A percentile compares a stretch with the other conserved stretches of the same genome.
phyloP scores from a whole-genome alignment of 1,139 yeast genomes.

The Yamadazyma membranifaciens region DNA sequence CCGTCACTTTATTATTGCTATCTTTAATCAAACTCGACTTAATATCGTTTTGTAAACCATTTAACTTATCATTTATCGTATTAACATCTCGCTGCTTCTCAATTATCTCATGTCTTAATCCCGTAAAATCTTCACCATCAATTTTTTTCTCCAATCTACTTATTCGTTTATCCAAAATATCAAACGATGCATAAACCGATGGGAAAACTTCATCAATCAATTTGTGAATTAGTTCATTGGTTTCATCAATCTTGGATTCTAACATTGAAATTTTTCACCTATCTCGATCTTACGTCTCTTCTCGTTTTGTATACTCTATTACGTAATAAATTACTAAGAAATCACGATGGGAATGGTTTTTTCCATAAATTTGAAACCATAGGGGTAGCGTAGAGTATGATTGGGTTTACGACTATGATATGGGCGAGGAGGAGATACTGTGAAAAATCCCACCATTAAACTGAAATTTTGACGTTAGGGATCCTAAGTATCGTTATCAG shows the following conservation, averaged over 20 bases:
- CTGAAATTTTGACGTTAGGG: no score
- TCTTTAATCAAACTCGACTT: no score
- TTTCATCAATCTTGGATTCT: slow-evolving; percentile 15
- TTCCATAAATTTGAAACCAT: no score
- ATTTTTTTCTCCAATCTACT: slow-evolving; percentile 10
- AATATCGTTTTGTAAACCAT: background rate
- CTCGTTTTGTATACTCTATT: no score
- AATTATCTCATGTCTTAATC: background rate
- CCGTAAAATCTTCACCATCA: background rate
- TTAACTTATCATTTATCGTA: slow-evolving; percentile 3
- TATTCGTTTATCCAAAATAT: slow-evolving; percentile 12
- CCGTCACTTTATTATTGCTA: no score
- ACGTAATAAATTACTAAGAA: no score
- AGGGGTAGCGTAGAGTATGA: no score
- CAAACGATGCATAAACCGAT: slow-evolving; percentile 13
- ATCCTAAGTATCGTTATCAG: no score
- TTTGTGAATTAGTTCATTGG: slow-evolving; percentile 13
- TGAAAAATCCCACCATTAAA: no score
- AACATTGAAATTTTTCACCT: slow-evolving; percentile 11
- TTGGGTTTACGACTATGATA: no score
- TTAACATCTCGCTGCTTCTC: background rate
- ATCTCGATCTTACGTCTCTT: background rate
- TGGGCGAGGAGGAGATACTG: no score
- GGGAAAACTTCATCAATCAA: slow-evolving; percentile 16
- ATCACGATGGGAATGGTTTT: no score